A percentile compares a stretch with the other conserved stretches of the same genome.
phyloP scores from a whole-genome alignment of 1,139 yeast species.

The Taphrina flavorubra region DNA sequence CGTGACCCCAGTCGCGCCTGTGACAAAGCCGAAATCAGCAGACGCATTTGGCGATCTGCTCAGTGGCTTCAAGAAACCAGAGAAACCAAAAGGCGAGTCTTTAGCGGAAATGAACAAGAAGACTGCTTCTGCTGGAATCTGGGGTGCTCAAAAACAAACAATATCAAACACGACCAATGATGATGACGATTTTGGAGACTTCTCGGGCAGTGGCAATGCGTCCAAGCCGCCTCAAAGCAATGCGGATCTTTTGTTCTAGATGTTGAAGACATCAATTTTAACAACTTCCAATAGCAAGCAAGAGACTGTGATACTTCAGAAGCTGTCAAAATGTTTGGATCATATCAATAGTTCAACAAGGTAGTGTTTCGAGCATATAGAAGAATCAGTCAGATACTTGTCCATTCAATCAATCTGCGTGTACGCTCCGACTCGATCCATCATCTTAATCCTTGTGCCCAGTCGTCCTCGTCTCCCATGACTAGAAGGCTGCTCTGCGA shows the following conservation, averaged over 20 bases:
- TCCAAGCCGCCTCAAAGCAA: constrained; percentile 19
- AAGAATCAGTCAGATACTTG: background rate
- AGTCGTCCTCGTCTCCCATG: too few species aligned
- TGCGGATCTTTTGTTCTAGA: constrained; percentile 27
- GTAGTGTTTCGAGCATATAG: background rate
- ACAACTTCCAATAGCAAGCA: too few species aligned
- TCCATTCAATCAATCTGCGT: too few species aligned
- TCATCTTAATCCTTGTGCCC: too few species aligned
- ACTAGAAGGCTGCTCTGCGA: too few species aligned
- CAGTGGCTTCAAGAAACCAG: constrained; percentile 35
- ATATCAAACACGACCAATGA: constrained; percentile 5
- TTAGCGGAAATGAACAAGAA: constrained; percentile 39
- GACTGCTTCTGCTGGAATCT: constrained; percentile 38
- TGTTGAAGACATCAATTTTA: too few species aligned
- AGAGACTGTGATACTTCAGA: too few species aligned
- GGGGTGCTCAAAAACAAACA: constrained; percentile 24
- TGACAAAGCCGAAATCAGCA: constrained; percentile 13
- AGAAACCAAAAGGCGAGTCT: constrained; percentile 31
- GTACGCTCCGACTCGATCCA: too few species aligned
- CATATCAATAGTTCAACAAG: background rate
- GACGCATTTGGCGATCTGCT: constrained; percentile 39
- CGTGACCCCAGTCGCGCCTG: constrained; percentile 3
- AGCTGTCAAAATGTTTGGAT: too few species aligned
- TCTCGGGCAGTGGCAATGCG: constrained; percentile 31
- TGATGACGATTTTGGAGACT: constrained; percentile 39